These are phyloP conservation scores for Linnemannia zychae DNA, from an alignment of 192 early-diverging fungal species.

Conservation along the genomic window DNA sequence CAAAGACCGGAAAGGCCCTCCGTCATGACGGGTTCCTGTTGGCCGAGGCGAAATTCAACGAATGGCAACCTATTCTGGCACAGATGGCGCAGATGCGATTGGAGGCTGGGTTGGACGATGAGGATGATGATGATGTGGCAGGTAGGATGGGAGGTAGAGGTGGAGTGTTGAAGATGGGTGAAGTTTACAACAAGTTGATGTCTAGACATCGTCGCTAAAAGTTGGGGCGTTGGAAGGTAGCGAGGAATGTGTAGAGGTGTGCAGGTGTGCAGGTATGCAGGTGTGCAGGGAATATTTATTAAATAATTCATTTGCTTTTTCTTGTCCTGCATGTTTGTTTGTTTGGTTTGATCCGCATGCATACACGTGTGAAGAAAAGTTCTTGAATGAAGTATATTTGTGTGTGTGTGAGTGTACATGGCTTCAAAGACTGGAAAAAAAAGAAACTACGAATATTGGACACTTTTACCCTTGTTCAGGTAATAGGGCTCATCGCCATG, in stretches of 20 bases:
- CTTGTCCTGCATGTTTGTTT: neutral
- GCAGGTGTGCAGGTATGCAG: too few relatives aligned
- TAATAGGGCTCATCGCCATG: neutral
- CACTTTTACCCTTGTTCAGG: conserved; percentile 35
- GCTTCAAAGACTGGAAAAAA: too few relatives aligned
- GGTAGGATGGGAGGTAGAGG: conserved; percentile 41
- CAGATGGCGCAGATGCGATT: conserved; percentile 60
- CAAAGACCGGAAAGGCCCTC: conserved; percentile 59
- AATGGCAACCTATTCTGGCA: conserved; percentile 60
- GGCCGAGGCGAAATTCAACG: conserved; percentile 60
- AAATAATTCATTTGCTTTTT: too few relatives aligned
- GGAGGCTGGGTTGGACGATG: conserved; percentile 58
- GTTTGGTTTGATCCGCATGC: too few relatives aligned
- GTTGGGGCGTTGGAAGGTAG: neutral
- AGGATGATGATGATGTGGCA: conserved; percentile 30
- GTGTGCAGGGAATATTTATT: too few relatives aligned
- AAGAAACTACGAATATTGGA: neutral
- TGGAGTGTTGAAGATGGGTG: conserved; percentile 49
- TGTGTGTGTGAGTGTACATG: neutral
- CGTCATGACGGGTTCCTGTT: conserved; percentile 61
- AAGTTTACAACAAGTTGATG: conserved; percentile 55
- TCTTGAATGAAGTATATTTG: neutral
- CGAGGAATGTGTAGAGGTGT: too few relatives aligned
- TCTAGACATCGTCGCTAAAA: conserved; percentile 50
- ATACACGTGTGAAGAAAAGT: neutral